Conservation (phyloP, 805 yeast species). For the Diddensiella caesifluorescens region DNA sequence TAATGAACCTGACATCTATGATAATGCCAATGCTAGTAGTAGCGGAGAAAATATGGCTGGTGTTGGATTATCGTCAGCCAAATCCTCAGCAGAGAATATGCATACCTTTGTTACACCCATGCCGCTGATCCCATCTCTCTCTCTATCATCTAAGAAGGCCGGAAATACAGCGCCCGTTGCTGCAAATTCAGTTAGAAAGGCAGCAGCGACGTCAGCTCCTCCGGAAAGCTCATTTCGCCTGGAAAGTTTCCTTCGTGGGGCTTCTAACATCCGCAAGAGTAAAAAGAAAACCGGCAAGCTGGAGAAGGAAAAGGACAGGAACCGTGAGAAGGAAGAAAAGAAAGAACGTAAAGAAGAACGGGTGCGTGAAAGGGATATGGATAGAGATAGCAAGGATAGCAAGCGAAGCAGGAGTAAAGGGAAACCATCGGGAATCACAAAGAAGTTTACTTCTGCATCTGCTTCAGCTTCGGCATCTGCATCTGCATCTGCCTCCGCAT, state of each 20-base stretch:
- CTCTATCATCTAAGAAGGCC: too few relatives aligned
- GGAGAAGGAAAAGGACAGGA: slow-evolving; percentile 9
- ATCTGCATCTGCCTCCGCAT: background rate
- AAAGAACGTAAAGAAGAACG: slow-evolving; percentile 8
- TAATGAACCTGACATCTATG: too few relatives aligned
- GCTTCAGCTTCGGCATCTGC: slow-evolving; percentile 2
- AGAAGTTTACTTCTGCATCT: slow-evolving; percentile 4
- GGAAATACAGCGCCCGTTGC: slow-evolving; percentile 5
- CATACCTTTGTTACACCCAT: too few relatives aligned
- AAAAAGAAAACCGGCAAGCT: slow-evolving; percentile 17
- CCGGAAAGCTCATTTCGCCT: slow-evolving; percentile 33
- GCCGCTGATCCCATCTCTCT: too few relatives aligned
- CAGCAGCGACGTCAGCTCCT: slow-evolving; percentile 8
- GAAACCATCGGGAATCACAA: slow-evolving; percentile 2
- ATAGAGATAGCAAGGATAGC: slow-evolving; percentile 3
- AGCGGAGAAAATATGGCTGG: too few relatives aligned
- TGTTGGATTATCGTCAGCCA: too few relatives aligned
- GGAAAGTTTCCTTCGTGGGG: slow-evolving; percentile 30
- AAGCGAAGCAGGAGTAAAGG: slow-evolving; percentile 6
- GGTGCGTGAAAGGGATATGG: slow-evolving; percentile 5
- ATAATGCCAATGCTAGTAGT: too few relatives aligned
- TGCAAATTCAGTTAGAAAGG: slow-evolving; percentile 1
- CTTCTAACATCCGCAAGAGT: slow-evolving; percentile 22
- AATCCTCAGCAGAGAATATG: too few relatives aligned
- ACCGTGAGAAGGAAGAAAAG: slow-evolving; percentile 6